Evolutionary conservation across 2,329 filamentous ascomycete species (phyloP).

Genomic region (Xylaria sp.): DNA sequence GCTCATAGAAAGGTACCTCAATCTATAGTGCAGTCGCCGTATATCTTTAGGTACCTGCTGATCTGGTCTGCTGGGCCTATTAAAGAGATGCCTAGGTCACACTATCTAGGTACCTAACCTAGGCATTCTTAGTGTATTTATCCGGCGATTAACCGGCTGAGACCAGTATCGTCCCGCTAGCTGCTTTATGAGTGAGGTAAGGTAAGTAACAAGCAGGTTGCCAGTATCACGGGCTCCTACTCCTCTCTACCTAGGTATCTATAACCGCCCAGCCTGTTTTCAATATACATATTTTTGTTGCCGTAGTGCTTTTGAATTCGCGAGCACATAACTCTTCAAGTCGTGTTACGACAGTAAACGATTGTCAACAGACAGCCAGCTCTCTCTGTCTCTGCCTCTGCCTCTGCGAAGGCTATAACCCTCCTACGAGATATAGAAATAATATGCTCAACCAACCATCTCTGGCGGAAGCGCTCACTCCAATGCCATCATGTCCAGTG

Average conservation of each 20-base stretch:
- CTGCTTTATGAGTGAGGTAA: neutral
- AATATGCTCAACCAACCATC: slow-evolving; percentile 13
- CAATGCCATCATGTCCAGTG: slow-evolving; percentile 60
- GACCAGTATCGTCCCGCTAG: slow-evolving; percentile 3
- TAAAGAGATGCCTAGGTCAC: neutral
- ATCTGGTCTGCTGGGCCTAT: neutral
- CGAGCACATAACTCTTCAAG: neutral
- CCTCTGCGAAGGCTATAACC: neutral
- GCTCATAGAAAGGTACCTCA: no score
- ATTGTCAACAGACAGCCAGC: neutral
- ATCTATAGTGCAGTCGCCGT: no score
- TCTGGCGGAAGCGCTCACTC: slow-evolving; percentile 13
- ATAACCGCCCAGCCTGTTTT: neutral
- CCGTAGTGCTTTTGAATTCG: neutral
- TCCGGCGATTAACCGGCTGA: slow-evolving; percentile 28
- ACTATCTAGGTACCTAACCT: neutral
- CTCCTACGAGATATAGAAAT: slow-evolving; percentile 3
- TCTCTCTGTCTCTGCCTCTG: neutral
- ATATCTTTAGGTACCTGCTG: neutral
- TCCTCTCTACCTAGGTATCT: no score
- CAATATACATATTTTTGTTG: neutral
- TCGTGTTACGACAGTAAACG: neutral
- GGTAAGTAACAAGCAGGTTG: neutral
- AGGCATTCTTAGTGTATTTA: neutral
- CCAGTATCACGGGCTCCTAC: neutral